Conservation (phyloP, 306 rosid species). For the Vigna trinervia region DNA sequence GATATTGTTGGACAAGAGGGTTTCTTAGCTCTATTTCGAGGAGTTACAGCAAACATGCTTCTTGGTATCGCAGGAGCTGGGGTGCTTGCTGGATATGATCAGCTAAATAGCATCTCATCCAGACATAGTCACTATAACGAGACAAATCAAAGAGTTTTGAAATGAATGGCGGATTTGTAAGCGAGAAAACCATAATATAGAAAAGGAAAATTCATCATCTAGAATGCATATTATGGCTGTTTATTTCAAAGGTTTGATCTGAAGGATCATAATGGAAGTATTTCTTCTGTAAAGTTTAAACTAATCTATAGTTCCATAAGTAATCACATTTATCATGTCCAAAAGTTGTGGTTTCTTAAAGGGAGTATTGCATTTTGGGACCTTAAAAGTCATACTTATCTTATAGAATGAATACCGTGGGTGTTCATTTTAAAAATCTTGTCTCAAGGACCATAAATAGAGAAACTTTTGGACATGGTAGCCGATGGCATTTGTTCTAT, state of each 20-base stretch:
- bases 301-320: background rate
- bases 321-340: conserved; percentile 7
- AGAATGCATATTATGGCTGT: conserved; percentile 23
- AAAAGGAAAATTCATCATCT: conserved; percentile 6
- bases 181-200: conserved; percentile 28
- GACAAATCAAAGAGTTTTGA: conserved; percentile 52
- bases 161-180: conserved; percentile 46
- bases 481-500: conserved; percentile 21
- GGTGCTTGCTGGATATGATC: conserved; percentile 91
- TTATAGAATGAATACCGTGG: conserved; percentile 18
- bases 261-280: conserved; percentile 31
- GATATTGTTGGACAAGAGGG: conserved; percentile 86
- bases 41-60: conserved; percentile 93
- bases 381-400: conserved; percentile 13
- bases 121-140: conserved; percentile 49
- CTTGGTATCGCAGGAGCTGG: conserved; percentile 97
- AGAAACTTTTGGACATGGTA: conserved; percentile 26
- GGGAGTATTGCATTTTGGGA: conserved; percentile 38
- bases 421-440: conserved; percentile 35
- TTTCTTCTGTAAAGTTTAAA: background rate
- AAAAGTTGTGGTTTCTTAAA: conserved; percentile 17
- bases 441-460: conserved; percentile 18
- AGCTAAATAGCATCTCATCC: conserved; percentile 68
- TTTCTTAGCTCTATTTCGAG: conserved; percentile 73
- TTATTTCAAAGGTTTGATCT: conserved; percentile 34